phyloP scores from a whole-genome alignment of 2,329 filamentous ascomycete species.

The Stagonosporopsis chrysanthemi region DNA sequence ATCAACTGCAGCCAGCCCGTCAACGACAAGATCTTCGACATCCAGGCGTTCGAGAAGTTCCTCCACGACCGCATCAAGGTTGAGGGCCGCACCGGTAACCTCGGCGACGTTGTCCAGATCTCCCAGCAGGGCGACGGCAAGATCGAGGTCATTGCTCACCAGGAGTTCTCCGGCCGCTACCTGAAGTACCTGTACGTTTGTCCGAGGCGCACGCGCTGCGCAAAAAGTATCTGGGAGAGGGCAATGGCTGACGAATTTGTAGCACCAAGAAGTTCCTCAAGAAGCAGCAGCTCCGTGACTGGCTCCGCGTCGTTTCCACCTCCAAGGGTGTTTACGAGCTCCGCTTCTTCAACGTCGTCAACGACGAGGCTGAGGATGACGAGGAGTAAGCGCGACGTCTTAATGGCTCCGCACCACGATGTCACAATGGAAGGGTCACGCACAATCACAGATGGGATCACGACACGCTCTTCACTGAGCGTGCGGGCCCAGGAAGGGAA shows the following conservation, averaged over 20 bases:
- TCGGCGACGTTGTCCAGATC: conserved; percentile 91
- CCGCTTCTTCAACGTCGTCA: conserved; percentile 99
- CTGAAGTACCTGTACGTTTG: conserved; percentile 95
- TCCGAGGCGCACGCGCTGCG: neutral
- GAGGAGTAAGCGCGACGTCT: conserved; percentile 77
- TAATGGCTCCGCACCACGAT: conserved; percentile 15
- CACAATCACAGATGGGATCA: conserved; percentile 8
- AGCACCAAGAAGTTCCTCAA: conserved; percentile 99
- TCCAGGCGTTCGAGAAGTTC: conserved; percentile 99
- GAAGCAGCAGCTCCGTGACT: conserved; percentile 99
- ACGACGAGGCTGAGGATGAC: conserved; percentile 97
- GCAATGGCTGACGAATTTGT: conserved; percentile 25
- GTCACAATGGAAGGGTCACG: conserved; percentile 14
- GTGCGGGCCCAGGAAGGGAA: conserved; percentile 28
- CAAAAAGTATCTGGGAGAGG: too few species aligned
- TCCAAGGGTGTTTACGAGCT: conserved; percentile 99
- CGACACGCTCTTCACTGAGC: conserved; percentile 21
- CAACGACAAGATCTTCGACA: conserved; percentile 99
- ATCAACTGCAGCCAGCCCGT: conserved; percentile 99
- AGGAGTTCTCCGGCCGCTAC: conserved; percentile 97
- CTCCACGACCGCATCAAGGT: conserved; percentile 99
- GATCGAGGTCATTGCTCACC: conserved; percentile 97
- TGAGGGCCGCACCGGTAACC: conserved; percentile 96
- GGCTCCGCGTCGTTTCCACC: conserved; percentile 98
- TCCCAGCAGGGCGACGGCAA: conserved; percentile 93